These are phyloP conservation scores for Cladosporium colombiae DNA, from an alignment of 2,329 filamentous ascomycete species.

Conservation along the genomic window DNA sequence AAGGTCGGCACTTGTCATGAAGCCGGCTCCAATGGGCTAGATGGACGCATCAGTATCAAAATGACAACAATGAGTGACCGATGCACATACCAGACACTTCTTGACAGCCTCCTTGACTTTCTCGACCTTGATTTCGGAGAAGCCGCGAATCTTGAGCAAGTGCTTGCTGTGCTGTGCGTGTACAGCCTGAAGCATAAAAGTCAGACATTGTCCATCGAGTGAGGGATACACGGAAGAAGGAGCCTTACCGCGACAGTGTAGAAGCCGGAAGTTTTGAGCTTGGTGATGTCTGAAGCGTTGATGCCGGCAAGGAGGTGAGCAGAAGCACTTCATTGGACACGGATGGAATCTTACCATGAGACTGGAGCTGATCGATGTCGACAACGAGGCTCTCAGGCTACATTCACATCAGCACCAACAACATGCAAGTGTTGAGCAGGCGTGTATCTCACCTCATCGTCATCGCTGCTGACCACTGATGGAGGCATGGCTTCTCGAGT, in stretches of 20 bases:
- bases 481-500: constrained; percentile 47
- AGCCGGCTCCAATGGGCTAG: constrained; percentile 60
- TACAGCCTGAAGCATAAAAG: constrained; percentile 51
- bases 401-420: constrained; percentile 10
- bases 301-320: constrained; percentile 50
- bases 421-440: background rate
- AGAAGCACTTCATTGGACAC: background rate
- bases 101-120: constrained; percentile 68
- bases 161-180: constrained; percentile 60
- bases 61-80: background rate
- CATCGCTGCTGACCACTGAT: constrained; percentile 54
- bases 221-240: background rate
- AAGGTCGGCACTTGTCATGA: constrained; percentile 67
- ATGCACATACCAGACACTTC: constrained; percentile 55
- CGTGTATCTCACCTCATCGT: constrained; percentile 45
- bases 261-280: constrained; percentile 63
- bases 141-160: constrained; percentile 67
- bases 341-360: constrained; percentile 52
- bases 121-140: constrained; percentile 70
- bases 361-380: constrained; percentile 66
- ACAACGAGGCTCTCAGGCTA: constrained; percentile 58
- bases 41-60: background rate
- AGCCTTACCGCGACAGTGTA: constrained; percentile 62
- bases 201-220: background rate
- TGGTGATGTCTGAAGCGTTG: constrained; percentile 64